Base-by-base conservation (phyloP, 495 filamentous ascomycete genomes). In the Corynascus novoguineensis region DNA sequence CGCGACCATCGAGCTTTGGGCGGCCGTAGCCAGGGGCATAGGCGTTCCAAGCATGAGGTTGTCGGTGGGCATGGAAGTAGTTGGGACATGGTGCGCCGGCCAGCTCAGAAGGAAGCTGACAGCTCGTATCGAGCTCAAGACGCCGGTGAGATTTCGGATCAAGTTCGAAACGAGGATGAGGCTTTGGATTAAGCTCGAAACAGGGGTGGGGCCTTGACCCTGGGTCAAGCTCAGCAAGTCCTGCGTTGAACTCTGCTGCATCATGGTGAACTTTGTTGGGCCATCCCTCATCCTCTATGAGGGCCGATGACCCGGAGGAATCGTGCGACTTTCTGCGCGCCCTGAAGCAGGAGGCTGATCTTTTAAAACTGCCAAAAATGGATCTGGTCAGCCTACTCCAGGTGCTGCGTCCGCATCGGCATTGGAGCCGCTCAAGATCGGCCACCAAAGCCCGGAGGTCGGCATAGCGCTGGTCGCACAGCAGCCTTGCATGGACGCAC, bases 391-490 rank as follows among this genome's bases (percentile, higher is more conserved):
- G 40, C 19, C 53, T 31, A 3, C 22, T 28, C 53, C 42, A 48
- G 6, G 41, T 40, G 53, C 42, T 48, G 9, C 14, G 42, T 14
- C 31, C 42, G 40, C 53, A 55, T 10, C 53, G 53, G 32, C 53
- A 55, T 22, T 38, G 53, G 7, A 1, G 15, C 31, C 32, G 29
- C 53, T 55, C 42, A 15, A 38, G 22, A 11, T 38, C 41, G 21
- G 41, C 42, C 41, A 55, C 15, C 14, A 29, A 28, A 15, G 32
- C 21, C 21, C 29, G 19, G 31, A 55, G 22, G 22, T 45, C 21
- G 21, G 31, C 42, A 31, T 38, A 55, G 53, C 41, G 53, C 32
- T 55, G 29, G 2, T 55, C 42, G 29, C 53, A 55, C 21, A 55
- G 14, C 6, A 27, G 3, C 21, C 29, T 47, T 15, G 31, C 29